Evolutionary conservation across 805 yeast genomes (phyloP).

Genomic region (Tetrapisispora pingtungensis): DNA sequence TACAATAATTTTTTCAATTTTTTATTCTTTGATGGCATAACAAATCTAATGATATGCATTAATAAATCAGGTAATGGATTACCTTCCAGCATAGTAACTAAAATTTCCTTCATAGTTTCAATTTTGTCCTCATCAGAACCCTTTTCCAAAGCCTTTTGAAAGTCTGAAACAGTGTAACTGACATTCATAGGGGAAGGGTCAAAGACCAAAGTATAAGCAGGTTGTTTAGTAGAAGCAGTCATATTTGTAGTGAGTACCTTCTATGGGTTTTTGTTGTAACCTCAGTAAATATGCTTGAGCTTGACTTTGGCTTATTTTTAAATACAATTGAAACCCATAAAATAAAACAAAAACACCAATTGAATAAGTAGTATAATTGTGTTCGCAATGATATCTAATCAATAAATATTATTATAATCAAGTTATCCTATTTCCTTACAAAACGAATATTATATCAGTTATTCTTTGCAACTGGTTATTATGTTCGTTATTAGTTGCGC

Average conservation of each 20-base stretch:
- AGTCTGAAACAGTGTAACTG: slow-evolving; percentile 56
- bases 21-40: slow-evolving; percentile 91
- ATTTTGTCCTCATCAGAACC: slow-evolving; percentile 83
- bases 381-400: no score
- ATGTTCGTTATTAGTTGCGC: no score
- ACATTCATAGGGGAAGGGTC: slow-evolving; percentile 61
- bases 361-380: no score
- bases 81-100: slow-evolving; percentile 82
- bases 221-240: slow-evolving; percentile 17
- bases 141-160: slow-evolving; percentile 70
- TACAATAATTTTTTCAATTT: slow-evolving; percentile 85
- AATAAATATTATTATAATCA: no score
- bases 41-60: slow-evolving; percentile 94
- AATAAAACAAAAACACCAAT: no score
- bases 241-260: slow-evolving; percentile 2
- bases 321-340: no score
- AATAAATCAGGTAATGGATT: slow-evolving; percentile 85
- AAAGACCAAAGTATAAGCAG: slow-evolving; percentile 69
- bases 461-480: no score
- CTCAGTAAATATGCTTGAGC: background rate
- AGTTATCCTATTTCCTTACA: no score
- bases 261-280: background rate
- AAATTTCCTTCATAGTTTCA: slow-evolving; percentile 79
- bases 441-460: no score
- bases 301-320: no score